phyloP scores from a whole-genome alignment of 768 basidiomycete genomes.

The Termitomyces sp. region DNA sequence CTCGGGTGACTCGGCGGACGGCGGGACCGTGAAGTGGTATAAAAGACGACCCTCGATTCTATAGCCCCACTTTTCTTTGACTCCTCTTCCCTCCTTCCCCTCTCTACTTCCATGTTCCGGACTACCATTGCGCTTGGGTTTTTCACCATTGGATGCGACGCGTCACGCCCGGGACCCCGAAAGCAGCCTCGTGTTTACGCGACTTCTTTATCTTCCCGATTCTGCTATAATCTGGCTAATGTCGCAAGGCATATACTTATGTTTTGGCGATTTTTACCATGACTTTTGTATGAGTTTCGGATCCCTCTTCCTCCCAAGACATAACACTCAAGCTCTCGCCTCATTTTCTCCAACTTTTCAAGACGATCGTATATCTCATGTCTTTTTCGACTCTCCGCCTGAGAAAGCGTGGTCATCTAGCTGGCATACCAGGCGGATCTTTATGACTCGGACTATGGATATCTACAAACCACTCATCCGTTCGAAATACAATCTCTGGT shows the following conservation, averaged over 20 bases:
- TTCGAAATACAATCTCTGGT: not conserved
- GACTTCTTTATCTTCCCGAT: no score
- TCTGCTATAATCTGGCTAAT: not conserved
- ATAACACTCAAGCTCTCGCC: not conserved
- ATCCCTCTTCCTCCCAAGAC: not conserved
- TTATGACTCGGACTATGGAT: not conserved
- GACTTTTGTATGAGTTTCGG: not conserved
- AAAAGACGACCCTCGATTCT: not conserved
- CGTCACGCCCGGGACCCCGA: not conserved
- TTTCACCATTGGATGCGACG: not conserved
- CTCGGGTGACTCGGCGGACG: conserved; percentile 6
- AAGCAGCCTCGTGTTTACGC: not conserved
- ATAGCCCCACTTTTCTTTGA: not conserved
- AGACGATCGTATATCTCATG: not conserved
- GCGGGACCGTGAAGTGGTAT: conserved; percentile 1
- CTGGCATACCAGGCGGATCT: not conserved
- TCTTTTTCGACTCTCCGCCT: not conserved
- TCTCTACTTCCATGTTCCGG: not conserved
- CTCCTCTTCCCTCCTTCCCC: not conserved
- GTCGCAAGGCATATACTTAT: not conserved
- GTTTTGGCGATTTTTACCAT: not conserved
- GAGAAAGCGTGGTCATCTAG: not conserved
- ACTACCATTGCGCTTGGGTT: not conserved
- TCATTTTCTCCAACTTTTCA: not conserved
- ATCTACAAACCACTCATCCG: no score